Conservation (phyloP, 768 basidiomycete genomes). For the Chalciporus chontae region DNA sequence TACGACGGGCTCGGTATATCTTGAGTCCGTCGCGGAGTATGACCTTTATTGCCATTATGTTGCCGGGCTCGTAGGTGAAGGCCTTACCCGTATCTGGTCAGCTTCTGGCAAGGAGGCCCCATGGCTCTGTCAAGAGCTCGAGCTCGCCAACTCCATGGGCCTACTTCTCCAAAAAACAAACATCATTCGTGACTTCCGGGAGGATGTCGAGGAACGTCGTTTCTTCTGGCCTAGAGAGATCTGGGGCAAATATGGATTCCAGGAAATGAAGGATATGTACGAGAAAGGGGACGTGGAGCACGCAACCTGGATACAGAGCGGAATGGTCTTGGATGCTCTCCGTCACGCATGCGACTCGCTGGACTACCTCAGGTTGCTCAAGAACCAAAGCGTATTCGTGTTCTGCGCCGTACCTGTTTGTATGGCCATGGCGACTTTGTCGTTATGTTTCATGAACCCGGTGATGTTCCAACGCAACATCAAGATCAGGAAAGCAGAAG, state of each 20-base stretch:
- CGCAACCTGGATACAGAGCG: constrained; percentile 79
- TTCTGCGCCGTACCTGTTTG: constrained; percentile 93
- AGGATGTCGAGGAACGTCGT: constrained; percentile 81
- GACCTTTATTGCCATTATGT: constrained; percentile 99
- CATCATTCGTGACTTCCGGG: constrained; percentile 92
- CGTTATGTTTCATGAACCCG: constrained; percentile 91
- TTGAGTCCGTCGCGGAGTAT: constrained; percentile 80
- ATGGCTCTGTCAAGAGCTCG: constrained; percentile 76
- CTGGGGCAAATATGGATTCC: constrained; percentile 78
- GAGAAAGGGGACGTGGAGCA: constrained; percentile 53
- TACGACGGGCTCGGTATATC: constrained; percentile 61
- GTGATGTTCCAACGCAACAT: constrained; percentile 82
- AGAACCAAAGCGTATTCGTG: constrained; percentile 91
- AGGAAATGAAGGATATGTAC: constrained; percentile 66
- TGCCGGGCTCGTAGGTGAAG: constrained; percentile 96
- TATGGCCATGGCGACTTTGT: constrained; percentile 95
- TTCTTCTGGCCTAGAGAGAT: constrained; percentile 96
- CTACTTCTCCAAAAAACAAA: constrained; percentile 96
- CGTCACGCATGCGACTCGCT: constrained; percentile 80
- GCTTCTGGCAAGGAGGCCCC: constrained; percentile 78
- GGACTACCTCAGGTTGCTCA: constrained; percentile 84
- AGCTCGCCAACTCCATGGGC: constrained; percentile 93
- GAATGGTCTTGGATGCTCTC: constrained; percentile 86
- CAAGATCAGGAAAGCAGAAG: constrained; percentile 92
- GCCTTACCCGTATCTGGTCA: constrained; percentile 83